Evolutionary conservation across 768 basidiomycete species (phyloP), one percentile per base, ranked within the genome.

Genomic region (Royoungia palumana): DNA sequence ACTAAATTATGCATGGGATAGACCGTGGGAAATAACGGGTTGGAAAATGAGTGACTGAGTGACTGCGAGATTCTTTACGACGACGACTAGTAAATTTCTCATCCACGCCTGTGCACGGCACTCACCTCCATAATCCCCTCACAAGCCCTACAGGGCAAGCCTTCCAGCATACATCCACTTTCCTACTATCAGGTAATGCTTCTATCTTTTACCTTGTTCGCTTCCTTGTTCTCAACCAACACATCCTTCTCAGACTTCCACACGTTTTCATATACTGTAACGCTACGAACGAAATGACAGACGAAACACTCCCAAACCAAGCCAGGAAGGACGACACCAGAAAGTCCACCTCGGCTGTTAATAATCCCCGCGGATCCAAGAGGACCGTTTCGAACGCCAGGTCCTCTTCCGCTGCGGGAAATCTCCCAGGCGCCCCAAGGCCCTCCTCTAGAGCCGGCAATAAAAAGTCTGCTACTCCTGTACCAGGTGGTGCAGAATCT

Each of bases 71-170:
- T 54, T 72, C 50, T 66, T 60, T 60, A 60, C 64, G 60, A 72
- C 75, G 69, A 74, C 64, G 56, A 57, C 70, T 71, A 73, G 70
- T 73, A 67, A 70, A 67, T 62, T n/a, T 60, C 65, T 59, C 69
- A 69, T 72, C 67, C 75, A 75, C 75, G 76, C 76, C 76, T 75
- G 67, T 62, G 58, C 73, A 59, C 77, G 76, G 76, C 76, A 78
- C 70, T 63, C 77, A 77, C 77, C 72, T 60, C 71, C 73, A 74
- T 75, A 75, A 67, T 72, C 64, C 63, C 71, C 82, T 76, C 87
- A 89, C 87, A 82, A 75, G 88, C 88, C 88, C 88, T 74, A 77
- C 88, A 87, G 86, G 88, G 88, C 87, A 89, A 87, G 80, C 80
- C 83, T 70, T 76, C 72, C 75, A 77, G 71, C 66, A 57, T 58